phyloP scores from a whole-genome alignment of 2,329 filamentous ascomycete genomes.

The Colletotrichum graminicola region DNA sequence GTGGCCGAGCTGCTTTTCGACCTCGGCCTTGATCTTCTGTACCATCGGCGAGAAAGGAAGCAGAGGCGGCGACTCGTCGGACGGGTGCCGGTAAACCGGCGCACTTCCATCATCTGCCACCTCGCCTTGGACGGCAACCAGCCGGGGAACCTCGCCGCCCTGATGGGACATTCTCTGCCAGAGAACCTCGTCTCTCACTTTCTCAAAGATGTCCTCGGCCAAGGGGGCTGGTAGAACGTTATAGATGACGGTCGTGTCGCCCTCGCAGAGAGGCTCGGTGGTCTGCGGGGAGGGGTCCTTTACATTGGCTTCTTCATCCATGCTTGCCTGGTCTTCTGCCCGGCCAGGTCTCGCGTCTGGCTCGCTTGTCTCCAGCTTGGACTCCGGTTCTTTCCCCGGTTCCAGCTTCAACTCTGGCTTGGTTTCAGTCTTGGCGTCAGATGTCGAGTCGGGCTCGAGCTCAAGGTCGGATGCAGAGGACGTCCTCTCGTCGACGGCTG shows the following conservation, averaged over 20 bases:
- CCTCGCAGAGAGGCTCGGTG: conserved; percentile 72
- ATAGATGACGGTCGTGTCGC: conserved; percentile 81
- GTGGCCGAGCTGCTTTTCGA: conserved; percentile 82
- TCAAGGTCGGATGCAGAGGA: conserved; percentile 3
- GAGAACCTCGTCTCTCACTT: conserved; percentile 78
- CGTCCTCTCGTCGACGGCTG: conserved; percentile 1
- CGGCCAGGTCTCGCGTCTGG: neutral
- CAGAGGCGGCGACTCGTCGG: conserved; percentile 86
- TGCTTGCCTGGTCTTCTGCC: conserved; percentile 1
- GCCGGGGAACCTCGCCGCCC: conserved; percentile 88
- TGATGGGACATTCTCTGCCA: conserved; percentile 97
- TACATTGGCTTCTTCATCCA: neutral
- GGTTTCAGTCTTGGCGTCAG: neutral
- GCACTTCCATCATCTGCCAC: conserved; percentile 77
- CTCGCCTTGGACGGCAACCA: conserved; percentile 89
- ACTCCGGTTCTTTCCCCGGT: neutral
- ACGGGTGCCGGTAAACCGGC: conserved; percentile 94
- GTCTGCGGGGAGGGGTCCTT: neutral
- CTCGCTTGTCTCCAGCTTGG: neutral
- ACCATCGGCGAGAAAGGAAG: conserved; percentile 82
- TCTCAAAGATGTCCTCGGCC: conserved; percentile 73
- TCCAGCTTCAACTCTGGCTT: neutral
- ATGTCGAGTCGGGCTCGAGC: conserved; percentile 10
- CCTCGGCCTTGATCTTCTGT: conserved; percentile 72
- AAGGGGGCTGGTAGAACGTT: conserved; percentile 73